Percentiles rank a stretch among this genome's conserved stretches.
Conservation (phyloP, 169 alveolate species). For the Plasmodium falciparum region DNA sequence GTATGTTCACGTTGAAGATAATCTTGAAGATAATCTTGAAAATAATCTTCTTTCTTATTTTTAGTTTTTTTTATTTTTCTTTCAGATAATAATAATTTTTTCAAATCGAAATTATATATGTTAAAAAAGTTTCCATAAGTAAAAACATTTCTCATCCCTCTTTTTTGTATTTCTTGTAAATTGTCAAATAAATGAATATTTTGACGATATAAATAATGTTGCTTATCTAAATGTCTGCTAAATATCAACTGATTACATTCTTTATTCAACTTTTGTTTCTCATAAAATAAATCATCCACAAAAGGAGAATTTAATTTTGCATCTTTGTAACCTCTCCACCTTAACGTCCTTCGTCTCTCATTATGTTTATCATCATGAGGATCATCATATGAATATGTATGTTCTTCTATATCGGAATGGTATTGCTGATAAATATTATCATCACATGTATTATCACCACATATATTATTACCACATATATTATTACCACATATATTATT, state of each 20-base stretch:
- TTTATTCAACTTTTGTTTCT: background rate
- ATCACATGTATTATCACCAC: no score
- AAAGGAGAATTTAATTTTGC: background rate
- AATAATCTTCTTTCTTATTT: background rate
- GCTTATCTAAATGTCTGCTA: background rate
- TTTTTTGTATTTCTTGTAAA: constrained; percentile 32
- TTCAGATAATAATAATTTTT: constrained; percentile 4
- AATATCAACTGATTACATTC: background rate
- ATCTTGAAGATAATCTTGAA: no score
- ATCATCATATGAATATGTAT: no score
- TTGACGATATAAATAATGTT: background rate
- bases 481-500: no score
- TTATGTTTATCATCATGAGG: no score
- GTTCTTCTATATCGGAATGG: no score
- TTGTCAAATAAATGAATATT: constrained; percentile 12
- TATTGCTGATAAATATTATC: no score
- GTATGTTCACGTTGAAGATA: background rate
- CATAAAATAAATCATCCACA: no score
- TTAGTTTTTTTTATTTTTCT: background rate
- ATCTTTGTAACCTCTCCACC: background rate
- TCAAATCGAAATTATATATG: constrained; percentile 31
- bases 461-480: no score
- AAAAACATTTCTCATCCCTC: constrained; percentile 32
- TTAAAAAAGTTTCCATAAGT: constrained; percentile 23
- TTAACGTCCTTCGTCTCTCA: background rate